These are phyloP conservation scores for Eucalyptus pauciflora DNA, from an alignment of 345 rosid genomes.

Conservation along the genomic window DNA sequence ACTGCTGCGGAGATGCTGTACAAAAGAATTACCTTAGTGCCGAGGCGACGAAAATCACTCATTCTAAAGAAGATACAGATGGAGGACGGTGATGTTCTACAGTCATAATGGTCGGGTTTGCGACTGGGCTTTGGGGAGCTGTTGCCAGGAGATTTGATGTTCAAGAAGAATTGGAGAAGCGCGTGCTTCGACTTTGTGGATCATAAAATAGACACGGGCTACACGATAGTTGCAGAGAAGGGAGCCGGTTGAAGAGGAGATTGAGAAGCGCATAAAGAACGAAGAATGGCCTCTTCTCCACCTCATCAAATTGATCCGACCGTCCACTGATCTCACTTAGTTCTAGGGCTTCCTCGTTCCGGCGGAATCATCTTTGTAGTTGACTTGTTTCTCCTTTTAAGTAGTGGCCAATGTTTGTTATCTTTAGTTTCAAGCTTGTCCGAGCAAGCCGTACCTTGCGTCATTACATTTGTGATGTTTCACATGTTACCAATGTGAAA, in stretches of 20 bases:
- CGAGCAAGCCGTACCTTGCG: background rate
- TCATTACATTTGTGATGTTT: background rate
- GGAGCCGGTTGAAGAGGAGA: background rate
- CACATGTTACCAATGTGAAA: background rate
- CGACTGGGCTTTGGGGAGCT: background rate
- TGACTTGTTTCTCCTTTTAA: background rate
- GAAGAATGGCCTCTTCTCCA: background rate
- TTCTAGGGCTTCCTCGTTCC: background rate
- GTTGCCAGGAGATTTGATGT: background rate
- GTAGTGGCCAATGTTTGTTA: background rate
- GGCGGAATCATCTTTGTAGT: background rate
- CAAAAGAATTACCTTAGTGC: background rate
- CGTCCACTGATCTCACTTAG: background rate
- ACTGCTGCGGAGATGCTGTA: background rate
- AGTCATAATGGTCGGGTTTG: background rate
- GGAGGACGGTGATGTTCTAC: background rate
- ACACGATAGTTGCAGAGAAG: background rate
- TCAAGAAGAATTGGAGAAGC: background rate
- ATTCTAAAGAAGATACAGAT: background rate
- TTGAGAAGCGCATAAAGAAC: background rate
- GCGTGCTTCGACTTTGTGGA: background rate
- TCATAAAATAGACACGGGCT: background rate
- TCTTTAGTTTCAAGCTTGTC: background rate
- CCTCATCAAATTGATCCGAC: background rate
- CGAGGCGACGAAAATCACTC: background rate